Evolutionary conservation across 768 basidiomycete genomes (phyloP), one percentile per base, ranked within the genome.

Genomic region (Cyclocybe cylindracea): DNA sequence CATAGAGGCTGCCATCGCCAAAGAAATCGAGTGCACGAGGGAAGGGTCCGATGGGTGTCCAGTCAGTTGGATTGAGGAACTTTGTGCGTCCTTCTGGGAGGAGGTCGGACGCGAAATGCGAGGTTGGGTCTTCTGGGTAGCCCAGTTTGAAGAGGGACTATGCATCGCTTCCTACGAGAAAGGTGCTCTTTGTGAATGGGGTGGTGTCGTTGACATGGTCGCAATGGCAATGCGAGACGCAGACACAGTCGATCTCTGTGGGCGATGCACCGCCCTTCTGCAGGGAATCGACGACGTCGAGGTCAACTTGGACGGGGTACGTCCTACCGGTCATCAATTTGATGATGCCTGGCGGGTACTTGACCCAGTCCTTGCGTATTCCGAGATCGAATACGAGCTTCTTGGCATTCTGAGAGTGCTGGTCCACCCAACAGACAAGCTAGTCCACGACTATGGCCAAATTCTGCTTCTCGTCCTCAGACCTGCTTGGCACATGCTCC

Each of bases 331-430:
- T n/a, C n/a, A 74, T 61, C 60, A 53, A 57, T 39, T 69, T 53
- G 33, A 66, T 65, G 39, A 65, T 53, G 0, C 49, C 59, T 0
- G 76, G 76, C 0, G 78, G 71, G 46, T 69, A 74, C 3, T 65
- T 73, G 16, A 76, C 67, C 58, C 70, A 67, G 54, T 84, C 77
- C 39, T 72, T 70, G 24, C 81, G 76, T 7, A 79, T 68, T 7
- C 84, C 84, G 14, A 85, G 73, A 52, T 86, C 85, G 54, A 85
- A 84, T 0, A 83, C 52, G 36, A 81, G 59, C 31, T 68, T 74
- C 10, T 66, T 60, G 2, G 66, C 62, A 1, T 62, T 72, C 13
- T 55, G 51, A 1, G 79, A 78, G 56, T 85, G 83, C 9, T 67
- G 71, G 36, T 24, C 24, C 24, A 24, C 24, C 24, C 24, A 24